Base-by-base conservation (phyloP, 2,329 filamentous ascomycete species). In the Epichloe sylvatica region DNA sequence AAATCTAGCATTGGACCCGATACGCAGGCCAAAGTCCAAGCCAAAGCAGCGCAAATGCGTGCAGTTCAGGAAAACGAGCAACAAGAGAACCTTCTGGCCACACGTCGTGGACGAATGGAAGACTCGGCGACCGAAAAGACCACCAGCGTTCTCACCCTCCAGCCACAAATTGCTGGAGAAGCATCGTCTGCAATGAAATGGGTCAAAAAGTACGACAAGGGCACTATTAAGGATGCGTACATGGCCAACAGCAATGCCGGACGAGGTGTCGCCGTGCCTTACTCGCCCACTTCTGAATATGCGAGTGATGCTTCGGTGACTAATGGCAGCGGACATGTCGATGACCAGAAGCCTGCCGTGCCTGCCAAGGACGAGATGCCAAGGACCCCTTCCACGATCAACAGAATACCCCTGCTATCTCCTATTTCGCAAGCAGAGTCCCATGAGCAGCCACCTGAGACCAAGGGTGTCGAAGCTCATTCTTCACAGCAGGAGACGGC, bases 181-280 rank as follows among this genome's bases (percentile, higher is more conserved):
- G 91, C 90, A 17, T 92, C 86, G 8, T 86, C 89, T 23, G 92
- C 92, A 1, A 84, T 98, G 82, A 94, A 95, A 66, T 98, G 92
- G 92, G 88, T 91, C 34, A 91, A 76, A 65, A 89, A 89, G 59
- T 97, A 96, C 63, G 92, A 97, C 67, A 94, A 92, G 67, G 83
- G 92, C 59, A 75, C 83, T 7, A 83, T 94, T 54, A 82, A 89
- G 49, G 81, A 87, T 55, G 81, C 86, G n/a, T 97, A 97, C 65
- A 74, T 97, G 47, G 78, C 80, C 43, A 83, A 94, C 61, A 71
- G 70, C 45, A 79, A 75, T 55, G 81, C 84, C 40, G 89, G 90
- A 21, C 84, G 79, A 51, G 86, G 86, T 12, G 54, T 70, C 38
- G 51, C 62, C 17, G 55, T 68, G 34, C 61, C 64, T 13, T 60